A percentile compares a stretch with the other conserved stretches of the same genome.
phyloP scores from a whole-genome alignment of 306 rosid genomes.

The Urtica urens region DNA sequence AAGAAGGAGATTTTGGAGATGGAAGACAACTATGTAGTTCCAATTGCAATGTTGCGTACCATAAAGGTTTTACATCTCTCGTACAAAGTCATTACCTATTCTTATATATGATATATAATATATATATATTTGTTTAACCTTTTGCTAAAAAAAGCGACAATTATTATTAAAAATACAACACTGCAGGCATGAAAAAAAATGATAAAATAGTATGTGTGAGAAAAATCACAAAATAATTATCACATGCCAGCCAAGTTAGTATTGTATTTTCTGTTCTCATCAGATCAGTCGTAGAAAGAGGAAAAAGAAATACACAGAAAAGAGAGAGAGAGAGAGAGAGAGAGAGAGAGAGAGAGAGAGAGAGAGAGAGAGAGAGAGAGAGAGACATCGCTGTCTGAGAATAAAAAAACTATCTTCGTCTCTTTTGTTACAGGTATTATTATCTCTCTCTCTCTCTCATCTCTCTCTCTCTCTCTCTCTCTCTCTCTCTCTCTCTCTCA shows the following conservation, averaged over 20 bases:
- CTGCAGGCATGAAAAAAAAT: not conserved
- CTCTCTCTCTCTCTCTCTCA: not conserved
- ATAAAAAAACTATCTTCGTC: not conserved
- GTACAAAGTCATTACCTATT: too few relatives aligned
- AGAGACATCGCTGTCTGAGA: conserved; percentile 42
- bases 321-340: conserved; percentile 1
- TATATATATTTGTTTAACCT: too few relatives aligned
- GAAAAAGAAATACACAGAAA: conserved; percentile 2
- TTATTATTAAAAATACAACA: too few relatives aligned
- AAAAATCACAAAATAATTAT: conserved; percentile 6
- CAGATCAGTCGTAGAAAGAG: too few relatives aligned
- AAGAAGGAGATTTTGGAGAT: too few relatives aligned
- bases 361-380: conserved; percentile 24
- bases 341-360: not conserved
- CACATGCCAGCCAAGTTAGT: conserved; percentile 18
- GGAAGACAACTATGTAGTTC: too few relatives aligned
- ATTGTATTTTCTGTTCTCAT: not conserved
- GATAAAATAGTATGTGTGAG: not conserved
- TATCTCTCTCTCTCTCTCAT: conserved; percentile 1
- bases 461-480: conserved; percentile 8
- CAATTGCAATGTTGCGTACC: too few relatives aligned
- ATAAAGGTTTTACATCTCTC: too few relatives aligned
- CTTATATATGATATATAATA: too few relatives aligned
- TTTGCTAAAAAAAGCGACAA: too few relatives aligned
- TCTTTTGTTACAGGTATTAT: not conserved